Evolutionary conservation across 768 basidiomycete species (phyloP).

Genomic region (Kwoniella heveanensis): DNA sequence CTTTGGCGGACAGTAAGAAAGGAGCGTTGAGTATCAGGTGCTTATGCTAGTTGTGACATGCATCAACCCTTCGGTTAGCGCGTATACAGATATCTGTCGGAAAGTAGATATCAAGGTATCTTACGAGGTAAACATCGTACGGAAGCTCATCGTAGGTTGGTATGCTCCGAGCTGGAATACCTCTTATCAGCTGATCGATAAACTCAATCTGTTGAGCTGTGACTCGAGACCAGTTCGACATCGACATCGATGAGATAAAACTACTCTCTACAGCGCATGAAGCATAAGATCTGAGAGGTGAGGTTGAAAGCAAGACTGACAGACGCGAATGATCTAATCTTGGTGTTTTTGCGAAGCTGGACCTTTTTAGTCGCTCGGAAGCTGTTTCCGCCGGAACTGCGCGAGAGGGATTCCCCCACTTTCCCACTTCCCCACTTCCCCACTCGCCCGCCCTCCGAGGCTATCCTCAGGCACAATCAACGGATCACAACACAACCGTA

Average conservation of each 20-base stretch:
- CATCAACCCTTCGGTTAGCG: not conserved
- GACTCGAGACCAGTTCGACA: constrained; percentile 13
- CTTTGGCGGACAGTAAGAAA: constrained; percentile 30
- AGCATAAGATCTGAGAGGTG: too few relatives aligned
- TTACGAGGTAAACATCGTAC: constrained; percentile 32
- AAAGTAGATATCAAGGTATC: too few relatives aligned
- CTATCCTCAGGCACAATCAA: not conserved
- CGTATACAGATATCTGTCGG: not conserved
- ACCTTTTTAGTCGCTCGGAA: not conserved
- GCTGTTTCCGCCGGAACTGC: not conserved
- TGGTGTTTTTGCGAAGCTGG: too few relatives aligned
- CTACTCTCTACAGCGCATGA: too few relatives aligned
- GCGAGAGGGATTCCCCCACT: not conserved
- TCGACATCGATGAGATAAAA: not conserved
- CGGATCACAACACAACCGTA: too few relatives aligned
- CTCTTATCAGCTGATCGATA: not conserved
- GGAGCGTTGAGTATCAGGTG: constrained; percentile 45
- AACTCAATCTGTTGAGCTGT: constrained; percentile 5
- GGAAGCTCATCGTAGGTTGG: constrained; percentile 34
- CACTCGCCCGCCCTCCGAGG: too few relatives aligned
- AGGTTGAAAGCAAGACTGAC: too few relatives aligned
- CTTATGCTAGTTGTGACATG: constrained; percentile 21
- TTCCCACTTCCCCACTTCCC: not conserved
- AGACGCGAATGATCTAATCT: too few relatives aligned
- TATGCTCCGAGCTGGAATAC: constrained; percentile 19